Evolutionary conservation across 352 stramenopile genomes (phyloP).

Genomic region (Phytophthora syringae): DNA sequence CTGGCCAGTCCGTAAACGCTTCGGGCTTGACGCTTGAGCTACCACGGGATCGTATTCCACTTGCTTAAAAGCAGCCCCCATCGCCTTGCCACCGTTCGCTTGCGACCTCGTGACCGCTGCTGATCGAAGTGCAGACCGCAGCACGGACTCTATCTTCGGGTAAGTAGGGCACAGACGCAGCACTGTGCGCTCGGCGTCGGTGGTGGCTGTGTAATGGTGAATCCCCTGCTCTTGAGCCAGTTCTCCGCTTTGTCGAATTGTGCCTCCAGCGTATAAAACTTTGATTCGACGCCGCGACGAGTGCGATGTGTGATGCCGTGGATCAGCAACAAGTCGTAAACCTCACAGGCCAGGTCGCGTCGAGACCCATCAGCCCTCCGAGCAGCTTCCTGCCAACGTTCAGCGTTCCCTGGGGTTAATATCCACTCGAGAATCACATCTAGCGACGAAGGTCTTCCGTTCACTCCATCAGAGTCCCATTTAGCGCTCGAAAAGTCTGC

Average conservation of each 20-base stretch:
- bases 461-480: constrained; percentile 19
- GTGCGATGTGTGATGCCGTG: constrained; percentile 15
- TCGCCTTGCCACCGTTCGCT: background rate
- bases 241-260: constrained; percentile 23
- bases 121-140: background rate
- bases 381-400: constrained; percentile 12
- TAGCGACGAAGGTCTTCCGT: constrained; percentile 15
- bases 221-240: constrained; percentile 9
- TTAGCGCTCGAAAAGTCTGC: background rate
- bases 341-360: constrained; percentile 1
- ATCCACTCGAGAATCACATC: constrained; percentile 15
- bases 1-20: constrained; percentile 1
- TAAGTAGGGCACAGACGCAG: constrained; percentile 18
- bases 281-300: background rate
- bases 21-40: background rate
- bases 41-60: background rate
- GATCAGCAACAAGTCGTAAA: constrained; percentile 15
- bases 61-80: constrained; percentile 9
- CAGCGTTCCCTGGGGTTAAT: constrained; percentile 17
- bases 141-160: background rate
- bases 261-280: constrained; percentile 11
- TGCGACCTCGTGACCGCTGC: background rate
- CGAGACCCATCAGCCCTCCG: constrained; percentile 7
- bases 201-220: constrained; percentile 4
- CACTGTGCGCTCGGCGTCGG: constrained; percentile 1